Percentiles rank a stretch among this genome's conserved stretches.
Conservation (phyloP, 2,329 filamentous ascomycete genomes). For the Curvularia sp. region DNA sequence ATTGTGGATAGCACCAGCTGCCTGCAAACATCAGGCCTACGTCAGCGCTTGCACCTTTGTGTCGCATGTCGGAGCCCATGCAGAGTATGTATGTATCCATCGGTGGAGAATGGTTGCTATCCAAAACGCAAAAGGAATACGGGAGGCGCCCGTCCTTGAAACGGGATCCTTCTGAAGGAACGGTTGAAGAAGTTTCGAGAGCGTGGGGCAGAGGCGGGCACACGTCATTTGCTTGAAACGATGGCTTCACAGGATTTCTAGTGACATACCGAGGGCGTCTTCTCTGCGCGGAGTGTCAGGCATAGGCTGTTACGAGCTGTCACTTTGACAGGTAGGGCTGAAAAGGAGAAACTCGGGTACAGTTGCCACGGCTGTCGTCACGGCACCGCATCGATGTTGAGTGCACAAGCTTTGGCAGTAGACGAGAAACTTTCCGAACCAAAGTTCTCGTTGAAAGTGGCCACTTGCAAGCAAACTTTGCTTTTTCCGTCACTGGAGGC, state of each 20-base stretch:
- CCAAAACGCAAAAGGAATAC: conserved; percentile 5
- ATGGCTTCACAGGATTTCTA: conserved; percentile 16
- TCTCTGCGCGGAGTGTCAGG: background rate
- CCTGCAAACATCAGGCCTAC: conserved; percentile 4
- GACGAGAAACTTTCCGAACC: background rate
- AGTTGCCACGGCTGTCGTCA: background rate
- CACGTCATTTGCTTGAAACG: conserved; percentile 37
- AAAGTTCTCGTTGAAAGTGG: background rate
- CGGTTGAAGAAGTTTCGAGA: conserved; percentile 20
- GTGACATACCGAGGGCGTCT: conserved; percentile 4
- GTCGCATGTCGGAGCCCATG: conserved; percentile 15
- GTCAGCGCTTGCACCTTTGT: conserved; percentile 13
- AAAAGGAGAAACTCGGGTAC: background rate
- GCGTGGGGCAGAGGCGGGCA: conserved; percentile 17
- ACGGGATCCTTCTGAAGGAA: conserved; percentile 8
- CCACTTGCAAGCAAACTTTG: background rate
- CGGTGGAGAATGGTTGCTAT: conserved; percentile 7
- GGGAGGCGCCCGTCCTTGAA: conserved; percentile 14
- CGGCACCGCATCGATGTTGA: background rate
- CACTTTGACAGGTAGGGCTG: background rate
- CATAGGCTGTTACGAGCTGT: background rate
- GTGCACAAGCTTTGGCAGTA: background rate
- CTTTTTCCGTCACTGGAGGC: conserved; percentile 3
- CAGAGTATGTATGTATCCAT: conserved; percentile 3
- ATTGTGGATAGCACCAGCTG: conserved; percentile 8